Percentiles rank a stretch among this genome's conserved stretches.
Evolutionary conservation across 768 basidiomycete genomes (phyloP).

Genomic region (Pleurotus citrinopileatus): DNA sequence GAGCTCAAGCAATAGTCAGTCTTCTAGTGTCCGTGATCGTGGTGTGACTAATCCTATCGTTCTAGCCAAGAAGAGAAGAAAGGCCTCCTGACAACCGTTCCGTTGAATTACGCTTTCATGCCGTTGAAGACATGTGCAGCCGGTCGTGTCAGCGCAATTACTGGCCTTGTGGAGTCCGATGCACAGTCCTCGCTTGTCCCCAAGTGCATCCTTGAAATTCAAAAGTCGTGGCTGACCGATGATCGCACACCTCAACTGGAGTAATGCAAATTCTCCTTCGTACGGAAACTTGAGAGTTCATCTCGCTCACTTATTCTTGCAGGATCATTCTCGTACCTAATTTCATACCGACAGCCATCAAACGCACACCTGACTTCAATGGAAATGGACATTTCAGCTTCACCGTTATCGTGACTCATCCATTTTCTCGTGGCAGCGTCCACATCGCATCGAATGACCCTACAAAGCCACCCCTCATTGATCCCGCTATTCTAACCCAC

Average conservation of each 20-base stretch:
- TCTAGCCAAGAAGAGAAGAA: conserved; percentile 3
- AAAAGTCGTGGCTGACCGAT: conserved; percentile 2
- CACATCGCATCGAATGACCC: conserved; percentile 4
- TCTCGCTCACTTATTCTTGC: not conserved
- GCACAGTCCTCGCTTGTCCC: not conserved
- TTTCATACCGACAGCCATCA: not conserved
- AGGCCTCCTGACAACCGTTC: not conserved
- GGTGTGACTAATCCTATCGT: not conserved
- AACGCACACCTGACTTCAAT: not conserved
- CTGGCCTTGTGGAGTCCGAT: not conserved
- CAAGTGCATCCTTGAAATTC: not conserved
- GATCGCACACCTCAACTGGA: not conserved
- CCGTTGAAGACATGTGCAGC: conserved; percentile 1
- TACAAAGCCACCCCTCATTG: not conserved
- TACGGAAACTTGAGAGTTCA: too few relatives aligned
- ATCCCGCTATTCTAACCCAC: conserved; percentile 8
- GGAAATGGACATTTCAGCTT: not conserved
- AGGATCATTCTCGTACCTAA: not conserved
- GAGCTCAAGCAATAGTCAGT: not conserved
- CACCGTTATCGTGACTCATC: not conserved
- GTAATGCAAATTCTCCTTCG: not conserved
- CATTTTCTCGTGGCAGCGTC: conserved; percentile 5
- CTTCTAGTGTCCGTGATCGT: not conserved
- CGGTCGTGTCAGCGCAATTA: not conserved
- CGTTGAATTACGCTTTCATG: not conserved